A percentile compares a stretch with the other conserved stretches of the same genome.
These are phyloP conservation scores for Otatea glauca DNA, from an alignment of 176 grass and related monocot genomes.

Conservation along the genomic window DNA sequence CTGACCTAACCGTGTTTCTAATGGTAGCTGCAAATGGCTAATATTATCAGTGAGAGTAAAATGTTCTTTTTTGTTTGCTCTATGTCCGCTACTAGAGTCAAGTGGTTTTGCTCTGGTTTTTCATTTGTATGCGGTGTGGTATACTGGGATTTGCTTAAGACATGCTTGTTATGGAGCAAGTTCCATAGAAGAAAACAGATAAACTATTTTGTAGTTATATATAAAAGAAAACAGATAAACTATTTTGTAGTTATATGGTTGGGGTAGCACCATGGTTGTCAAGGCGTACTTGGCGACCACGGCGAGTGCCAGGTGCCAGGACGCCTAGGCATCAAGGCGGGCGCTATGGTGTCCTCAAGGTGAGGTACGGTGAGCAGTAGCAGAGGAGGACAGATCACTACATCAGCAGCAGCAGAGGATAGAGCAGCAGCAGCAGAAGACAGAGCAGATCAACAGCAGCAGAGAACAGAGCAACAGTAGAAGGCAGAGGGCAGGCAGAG, in stretches of 20 bases:
- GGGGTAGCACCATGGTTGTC: too few relatives aligned
- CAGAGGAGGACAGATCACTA: too few relatives aligned
- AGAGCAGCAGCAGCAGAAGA: too few relatives aligned
- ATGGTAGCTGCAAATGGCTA: background rate
- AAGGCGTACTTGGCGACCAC: too few relatives aligned
- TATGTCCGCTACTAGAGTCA: constrained; percentile 1
- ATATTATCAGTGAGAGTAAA: background rate
- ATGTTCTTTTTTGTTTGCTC: background rate
- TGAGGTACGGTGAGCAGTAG: too few relatives aligned
- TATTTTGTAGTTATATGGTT: background rate
- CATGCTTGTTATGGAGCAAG: constrained; percentile 18
- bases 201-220: background rate
- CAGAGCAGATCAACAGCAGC: too few relatives aligned
- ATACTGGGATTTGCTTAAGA: constrained; percentile 3
- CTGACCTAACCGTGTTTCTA: background rate
- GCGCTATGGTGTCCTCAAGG: too few relatives aligned
- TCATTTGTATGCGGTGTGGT: background rate
- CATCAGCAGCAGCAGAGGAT: too few relatives aligned
- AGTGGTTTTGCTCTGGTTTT: background rate
- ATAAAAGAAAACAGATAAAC: constrained; percentile 1
- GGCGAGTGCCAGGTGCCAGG: too few relatives aligned
- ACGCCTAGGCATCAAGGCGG: too few relatives aligned
- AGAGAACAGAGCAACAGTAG: too few relatives aligned
- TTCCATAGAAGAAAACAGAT: background rate
- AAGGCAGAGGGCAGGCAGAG: too few relatives aligned